phyloP scores from a whole-genome alignment of 305 asterid genomes.

The Fraxinus nigra region DNA sequence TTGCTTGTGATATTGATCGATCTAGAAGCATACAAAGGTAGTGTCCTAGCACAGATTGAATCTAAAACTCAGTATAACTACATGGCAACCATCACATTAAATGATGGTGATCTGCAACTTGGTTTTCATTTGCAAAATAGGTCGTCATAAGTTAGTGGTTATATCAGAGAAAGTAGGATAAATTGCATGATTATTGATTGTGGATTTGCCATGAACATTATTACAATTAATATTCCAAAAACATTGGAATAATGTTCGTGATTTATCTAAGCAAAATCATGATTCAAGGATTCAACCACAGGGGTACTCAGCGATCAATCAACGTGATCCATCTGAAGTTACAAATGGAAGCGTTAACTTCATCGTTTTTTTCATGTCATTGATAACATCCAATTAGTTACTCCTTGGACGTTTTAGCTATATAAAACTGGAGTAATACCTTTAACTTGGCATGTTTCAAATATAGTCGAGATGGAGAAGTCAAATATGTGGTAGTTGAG shows the following conservation, averaged over 20 bases:
- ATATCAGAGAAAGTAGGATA: neutral
- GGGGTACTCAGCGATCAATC: neutral
- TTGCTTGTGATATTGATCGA: neutral
- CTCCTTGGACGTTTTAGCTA: too few relatives aligned
- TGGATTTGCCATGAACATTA: neutral
- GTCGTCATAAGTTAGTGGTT: neutral
- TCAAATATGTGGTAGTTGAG: too few relatives aligned
- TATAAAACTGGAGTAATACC: too few relatives aligned
- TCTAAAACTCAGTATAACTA: neutral
- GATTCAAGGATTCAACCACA: too few relatives aligned
- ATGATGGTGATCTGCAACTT: neutral
- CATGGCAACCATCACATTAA: neutral
- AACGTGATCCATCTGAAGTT: neutral
- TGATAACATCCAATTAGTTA: too few relatives aligned
- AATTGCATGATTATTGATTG: neutral
- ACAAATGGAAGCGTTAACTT: neutral
- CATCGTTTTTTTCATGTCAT: too few relatives aligned
- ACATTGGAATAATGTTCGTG: neutral
- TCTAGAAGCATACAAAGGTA: neutral
- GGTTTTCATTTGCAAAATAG: neutral
- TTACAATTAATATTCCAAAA: too few relatives aligned
- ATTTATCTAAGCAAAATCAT: neutral
- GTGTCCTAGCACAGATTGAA: neutral
- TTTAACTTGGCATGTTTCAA: too few relatives aligned
- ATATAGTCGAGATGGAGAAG: too few relatives aligned